Base-by-base conservation (phyloP, 768 basidiomycete species). In the Agrocybe praecox region DNA sequence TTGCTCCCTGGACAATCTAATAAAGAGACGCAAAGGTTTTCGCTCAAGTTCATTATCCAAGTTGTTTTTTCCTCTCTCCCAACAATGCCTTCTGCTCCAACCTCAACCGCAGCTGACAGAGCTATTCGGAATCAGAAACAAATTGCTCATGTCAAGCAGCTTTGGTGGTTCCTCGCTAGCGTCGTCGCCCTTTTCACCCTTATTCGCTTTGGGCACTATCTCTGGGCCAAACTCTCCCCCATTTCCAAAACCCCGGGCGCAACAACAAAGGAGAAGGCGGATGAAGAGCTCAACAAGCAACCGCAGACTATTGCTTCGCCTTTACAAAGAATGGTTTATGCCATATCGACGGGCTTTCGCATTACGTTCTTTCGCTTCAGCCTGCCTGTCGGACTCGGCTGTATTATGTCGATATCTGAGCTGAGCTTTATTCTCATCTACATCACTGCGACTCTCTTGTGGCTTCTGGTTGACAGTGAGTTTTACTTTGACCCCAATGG, bases 281-380 rank as follows among this genome's bases (percentile, higher is more conserved):
- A 68, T 47, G 49, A 55, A 22, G 68, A 72, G 50, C 57, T 59
- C 43, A 49, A 57, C 52, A 55, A 33, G 32, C 24, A 23, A 11
- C 21, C 17, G 29, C 26, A 21, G 33, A 19, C 23, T 12, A 42
- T 54, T n/a, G 17, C 23, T 18, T 60, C 56, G 21, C 45, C 48
- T 7, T 33, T 62, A 24, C 61, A 60, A n/a, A 71, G 74, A 24
- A 54, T 78, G 10, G 73, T 75, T 0, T 57, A 63, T n/a, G 80
- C 77, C 1, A 24, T 74, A 19, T 65, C 74, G 32, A 74, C 81
- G 12, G 67, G 66, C 7, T 84, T 83, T 66, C 76, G 78, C 19
- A 77, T 83, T 19, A 54, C 79, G 18, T 76, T 77, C 7, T 85
- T 84, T 62, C 79, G 84, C 14, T 73, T 71, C 64, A 77, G 74